Percentiles rank a stretch among this genome's conserved stretches.
Evolutionary conservation across 208 protist species (phyloP).

Genomic region (Novymonas esmeraldas): DNA sequence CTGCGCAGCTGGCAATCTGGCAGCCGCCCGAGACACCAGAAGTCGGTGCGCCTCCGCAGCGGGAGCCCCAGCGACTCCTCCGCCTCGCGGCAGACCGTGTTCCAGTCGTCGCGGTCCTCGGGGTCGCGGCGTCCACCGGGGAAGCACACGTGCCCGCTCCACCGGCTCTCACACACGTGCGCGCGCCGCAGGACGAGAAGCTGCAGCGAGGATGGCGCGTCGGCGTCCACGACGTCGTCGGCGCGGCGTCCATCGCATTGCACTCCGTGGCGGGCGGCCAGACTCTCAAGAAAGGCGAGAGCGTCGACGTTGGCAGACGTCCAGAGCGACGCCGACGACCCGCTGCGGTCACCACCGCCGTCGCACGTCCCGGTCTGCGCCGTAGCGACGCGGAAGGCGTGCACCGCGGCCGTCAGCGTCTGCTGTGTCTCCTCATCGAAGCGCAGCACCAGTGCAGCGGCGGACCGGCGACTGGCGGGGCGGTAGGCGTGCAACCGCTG

Average conservation of each 20-base stretch:
- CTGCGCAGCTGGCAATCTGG: slow-evolving; percentile 51
- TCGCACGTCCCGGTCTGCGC: neutral
- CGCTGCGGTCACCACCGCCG: no score
- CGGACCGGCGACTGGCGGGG: slow-evolving; percentile 47
- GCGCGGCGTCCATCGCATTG: neutral
- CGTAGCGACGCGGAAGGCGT: slow-evolving; percentile 2
- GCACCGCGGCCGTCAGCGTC: slow-evolving; percentile 8
- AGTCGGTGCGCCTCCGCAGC: slow-evolving; percentile 43
- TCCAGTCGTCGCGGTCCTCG: slow-evolving; percentile 66
- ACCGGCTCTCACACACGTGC: slow-evolving; percentile 50
- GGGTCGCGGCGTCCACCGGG: slow-evolving; percentile 78
- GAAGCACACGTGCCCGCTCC: slow-evolving; percentile 78
- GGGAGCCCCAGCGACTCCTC: slow-evolving; percentile 66
- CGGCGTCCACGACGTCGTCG: slow-evolving; percentile 12
- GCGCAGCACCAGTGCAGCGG: slow-evolving; percentile 64
- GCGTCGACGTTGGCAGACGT: no score
- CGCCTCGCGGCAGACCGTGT: slow-evolving; percentile 48
- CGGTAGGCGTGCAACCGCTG: slow-evolving; percentile 55
- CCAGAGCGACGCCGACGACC: no score
- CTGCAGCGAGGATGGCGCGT: slow-evolving; percentile 39
- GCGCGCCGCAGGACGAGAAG: slow-evolving; percentile 75
- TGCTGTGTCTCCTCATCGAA: slow-evolving; percentile 58
- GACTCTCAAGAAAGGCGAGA: neutral
- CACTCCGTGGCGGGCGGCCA: neutral
- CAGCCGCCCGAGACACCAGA: slow-evolving; percentile 64